phyloP scores from a whole-genome alignment of 176 grass and related monocot species.

The Guadua angustifolia region DNA sequence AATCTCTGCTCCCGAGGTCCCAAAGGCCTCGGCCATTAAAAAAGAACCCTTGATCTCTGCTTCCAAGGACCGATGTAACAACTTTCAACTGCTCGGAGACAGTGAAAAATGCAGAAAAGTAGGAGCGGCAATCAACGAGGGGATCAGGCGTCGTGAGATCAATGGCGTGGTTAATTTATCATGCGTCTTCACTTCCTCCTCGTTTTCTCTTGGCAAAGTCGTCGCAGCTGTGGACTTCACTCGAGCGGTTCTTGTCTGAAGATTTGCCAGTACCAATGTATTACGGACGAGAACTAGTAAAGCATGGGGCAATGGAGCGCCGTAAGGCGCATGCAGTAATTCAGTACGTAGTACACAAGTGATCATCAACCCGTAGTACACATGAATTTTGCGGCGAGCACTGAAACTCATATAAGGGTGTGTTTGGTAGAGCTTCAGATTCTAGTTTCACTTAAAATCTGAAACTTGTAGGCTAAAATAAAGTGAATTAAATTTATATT shows the following conservation, averaged over 20 bases:
- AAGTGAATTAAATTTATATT: no score
- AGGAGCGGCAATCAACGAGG: not conserved
- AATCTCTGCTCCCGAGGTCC: conserved; percentile 17
- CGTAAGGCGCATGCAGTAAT: not conserved
- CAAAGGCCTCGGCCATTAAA: not conserved
- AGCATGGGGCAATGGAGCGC: not conserved
- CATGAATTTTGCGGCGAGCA: no score
- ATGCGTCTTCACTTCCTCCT: not conserved
- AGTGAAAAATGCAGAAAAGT: not conserved
- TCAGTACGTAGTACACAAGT: no score
- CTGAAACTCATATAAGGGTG: no score
- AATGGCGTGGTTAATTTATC: conserved; percentile 2
- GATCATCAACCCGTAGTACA: not conserved
- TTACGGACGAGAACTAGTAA: no score
- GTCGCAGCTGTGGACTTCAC: not conserved
- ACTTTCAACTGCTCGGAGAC: conserved; percentile 4
- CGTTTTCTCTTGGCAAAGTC: not conserved
- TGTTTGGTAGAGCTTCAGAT: no score
- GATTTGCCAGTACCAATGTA: not conserved
- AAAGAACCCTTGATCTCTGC: not conserved
- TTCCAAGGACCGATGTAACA: conserved; percentile 11
- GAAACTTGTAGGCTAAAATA: no score
- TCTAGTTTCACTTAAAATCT: no score
- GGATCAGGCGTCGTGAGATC: conserved; percentile 31
- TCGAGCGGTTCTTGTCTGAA: not conserved